These are phyloP conservation scores for Ambrosia trifida DNA, from an alignment of 129 eudicot species.

Conservation along the genomic window DNA sequence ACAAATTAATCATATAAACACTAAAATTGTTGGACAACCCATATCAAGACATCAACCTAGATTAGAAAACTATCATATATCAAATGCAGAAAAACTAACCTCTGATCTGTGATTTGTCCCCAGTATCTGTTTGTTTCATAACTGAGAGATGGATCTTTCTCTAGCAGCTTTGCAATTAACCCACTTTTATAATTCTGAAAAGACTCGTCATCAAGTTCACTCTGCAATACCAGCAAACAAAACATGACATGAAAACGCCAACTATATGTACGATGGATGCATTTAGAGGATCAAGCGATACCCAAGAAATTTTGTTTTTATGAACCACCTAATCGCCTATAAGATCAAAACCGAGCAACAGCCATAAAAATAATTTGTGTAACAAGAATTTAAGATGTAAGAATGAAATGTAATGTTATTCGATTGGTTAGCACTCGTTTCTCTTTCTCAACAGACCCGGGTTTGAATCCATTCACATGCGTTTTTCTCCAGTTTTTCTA, in stretches of 20 bases:
- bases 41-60: conserved; percentile 6
- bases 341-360: no score
- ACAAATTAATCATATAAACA: background rate
- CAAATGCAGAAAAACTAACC: conserved; percentile 43
- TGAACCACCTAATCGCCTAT: no score
- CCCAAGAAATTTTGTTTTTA: no score
- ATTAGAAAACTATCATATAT: background rate
- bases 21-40: no score
- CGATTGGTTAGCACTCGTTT: no score
- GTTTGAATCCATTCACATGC: no score
- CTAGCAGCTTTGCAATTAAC: conserved; percentile 72
- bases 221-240: conserved; percentile 47
- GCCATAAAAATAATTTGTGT: no score
- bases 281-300: background rate
- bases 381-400: no score
- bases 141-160: conserved; percentile 87
- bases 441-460: no score
- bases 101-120: conserved; percentile 86
- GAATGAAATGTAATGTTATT: no score
- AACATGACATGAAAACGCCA: conserved; percentile 6
- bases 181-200: conserved; percentile 83
- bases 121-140: conserved; percentile 78
- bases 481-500: no score
- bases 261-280: conserved; percentile 2
- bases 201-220: conserved; percentile 72